Evolutionary conservation across 2,329 filamentous ascomycete species (phyloP).

Genomic region (Sarocladiaceae sp.): DNA sequence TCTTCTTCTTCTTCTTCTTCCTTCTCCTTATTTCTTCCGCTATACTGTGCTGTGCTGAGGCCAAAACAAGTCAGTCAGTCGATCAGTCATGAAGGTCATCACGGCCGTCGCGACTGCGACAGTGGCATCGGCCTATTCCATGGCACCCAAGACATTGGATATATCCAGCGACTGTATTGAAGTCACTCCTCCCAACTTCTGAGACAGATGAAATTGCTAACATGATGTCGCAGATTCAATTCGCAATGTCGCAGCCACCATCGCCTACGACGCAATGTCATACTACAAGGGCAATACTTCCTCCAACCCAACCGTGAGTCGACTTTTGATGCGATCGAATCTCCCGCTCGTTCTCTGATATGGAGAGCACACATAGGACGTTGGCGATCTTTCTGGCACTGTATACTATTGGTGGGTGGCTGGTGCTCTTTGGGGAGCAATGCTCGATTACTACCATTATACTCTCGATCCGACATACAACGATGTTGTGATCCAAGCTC

Average conservation of each 20-base stretch:
- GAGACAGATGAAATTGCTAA: background rate
- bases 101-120: background rate
- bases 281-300: too few relatives aligned
- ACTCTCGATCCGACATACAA: slow-evolving; percentile 51
- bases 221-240: background rate
- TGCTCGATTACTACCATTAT: slow-evolving; percentile 58
- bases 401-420: slow-evolving; percentile 56
- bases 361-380: too few relatives aligned
- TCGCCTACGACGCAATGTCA: too few relatives aligned
- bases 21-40: background rate
- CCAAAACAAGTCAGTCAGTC: background rate
- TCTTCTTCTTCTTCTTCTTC: too few relatives aligned
- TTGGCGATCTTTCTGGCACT: slow-evolving; percentile 52
- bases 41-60: background rate
- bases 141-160: background rate
- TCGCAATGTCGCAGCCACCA: too few relatives aligned
- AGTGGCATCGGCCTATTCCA: background rate
- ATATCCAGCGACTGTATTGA: background rate
- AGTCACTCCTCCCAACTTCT: background rate
- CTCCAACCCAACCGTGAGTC: too few relatives aligned
- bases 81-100: background rate
- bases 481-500: slow-evolving; percentile 41
- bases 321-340: too few relatives aligned
- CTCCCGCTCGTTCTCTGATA: too few relatives aligned
- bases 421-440: slow-evolving; percentile 50